Conservation (phyloP, 768 basidiomycete genomes). For the Coprinopsis cinerea region DNA sequence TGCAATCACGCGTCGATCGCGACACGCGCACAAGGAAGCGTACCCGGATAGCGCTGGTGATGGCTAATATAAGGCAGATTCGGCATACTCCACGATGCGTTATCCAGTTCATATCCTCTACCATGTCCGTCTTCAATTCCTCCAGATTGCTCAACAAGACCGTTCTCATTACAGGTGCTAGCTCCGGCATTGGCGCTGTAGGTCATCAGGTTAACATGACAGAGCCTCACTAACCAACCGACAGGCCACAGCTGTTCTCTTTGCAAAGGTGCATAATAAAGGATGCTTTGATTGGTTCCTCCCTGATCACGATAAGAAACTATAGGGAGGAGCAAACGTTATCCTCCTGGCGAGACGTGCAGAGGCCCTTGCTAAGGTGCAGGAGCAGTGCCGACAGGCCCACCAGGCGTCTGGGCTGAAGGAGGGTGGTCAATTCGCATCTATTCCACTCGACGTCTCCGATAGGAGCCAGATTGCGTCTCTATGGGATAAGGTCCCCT, state of each 20-base stretch:
- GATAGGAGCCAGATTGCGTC: conserved; percentile 66
- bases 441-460: conserved; percentile 73
- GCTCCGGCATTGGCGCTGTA: conserved; percentile 86
- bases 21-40: background rate
- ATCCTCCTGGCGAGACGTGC: conserved; percentile 77
- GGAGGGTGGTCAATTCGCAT: conserved; percentile 72
- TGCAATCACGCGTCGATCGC: conserved; percentile 18
- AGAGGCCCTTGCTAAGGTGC: conserved; percentile 68
- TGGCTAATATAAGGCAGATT: no score
- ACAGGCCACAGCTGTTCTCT: conserved; percentile 82
- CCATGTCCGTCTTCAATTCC: conserved; percentile 78
- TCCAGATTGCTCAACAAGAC: conserved; percentile 79
- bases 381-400: conserved; percentile 58
- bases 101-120: conserved; percentile 5
- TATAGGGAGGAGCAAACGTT: conserved; percentile 79
- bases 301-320: background rate
- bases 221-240: background rate
- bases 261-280: conserved; percentile 67
- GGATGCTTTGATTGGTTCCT: background rate
- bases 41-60: background rate
- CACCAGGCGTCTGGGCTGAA: conserved; percentile 67
- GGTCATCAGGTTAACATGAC: conserved; percentile 21
- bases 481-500: conserved; percentile 67
- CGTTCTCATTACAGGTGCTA: conserved; percentile 85
- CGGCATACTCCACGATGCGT: no score